Evolutionary conservation across 192 early-diverging fungal species (phyloP), one percentile per base, ranked within the genome.

Genomic region (Linnemannia exigua): DNA sequence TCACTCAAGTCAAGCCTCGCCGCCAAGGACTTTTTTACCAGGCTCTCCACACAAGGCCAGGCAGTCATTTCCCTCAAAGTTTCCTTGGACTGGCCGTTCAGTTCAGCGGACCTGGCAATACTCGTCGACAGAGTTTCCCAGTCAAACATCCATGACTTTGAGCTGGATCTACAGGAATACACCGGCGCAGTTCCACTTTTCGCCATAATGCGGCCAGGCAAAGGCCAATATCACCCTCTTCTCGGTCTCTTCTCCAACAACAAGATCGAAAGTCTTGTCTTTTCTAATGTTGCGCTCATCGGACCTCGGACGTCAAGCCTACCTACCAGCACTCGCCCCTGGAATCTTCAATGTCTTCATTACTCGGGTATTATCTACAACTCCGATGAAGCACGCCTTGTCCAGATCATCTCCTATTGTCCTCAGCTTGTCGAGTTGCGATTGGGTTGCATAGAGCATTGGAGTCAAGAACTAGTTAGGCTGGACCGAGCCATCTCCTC

Each of bases 161-260:
- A 8, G 11, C 15, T 77, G 15, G 76, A 70, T 38, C 67, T 77
- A 9, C 5, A 44, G 41, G 41, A 50, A 16, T 5, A 50, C 14
- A 15, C 48, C 15, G 9, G 48, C 48, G 15, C n/a, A n/a, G n/a
- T n/a, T n/a, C n/a, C n/a, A n/a, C n/a, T n/a, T n/a, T n/a, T n/a
- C n/a, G n/a, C n/a, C n/a, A 50, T 50, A 17, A 50, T 22, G 47
- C 63, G 37, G 25, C 48, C 41, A 9, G 74, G 74, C 58, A 76
- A 76, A 25, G 74, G 74, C 25, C 63, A 47, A 17, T 76, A 76
- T 66, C 19, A 67, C 19, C 47, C 75, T 3, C 5, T 76, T 11
- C 67, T 76, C 3, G 47, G 67, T 12, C 25, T 76, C 12, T 36
- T 76, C 63, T 41, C 46, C 19, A 67, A 67, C 33, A 46, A 28